Percentiles rank a stretch among this genome's conserved stretches.
Evolutionary conservation across 306 rosid species (phyloP).

Genomic region (Sicyos baderoa): DNA sequence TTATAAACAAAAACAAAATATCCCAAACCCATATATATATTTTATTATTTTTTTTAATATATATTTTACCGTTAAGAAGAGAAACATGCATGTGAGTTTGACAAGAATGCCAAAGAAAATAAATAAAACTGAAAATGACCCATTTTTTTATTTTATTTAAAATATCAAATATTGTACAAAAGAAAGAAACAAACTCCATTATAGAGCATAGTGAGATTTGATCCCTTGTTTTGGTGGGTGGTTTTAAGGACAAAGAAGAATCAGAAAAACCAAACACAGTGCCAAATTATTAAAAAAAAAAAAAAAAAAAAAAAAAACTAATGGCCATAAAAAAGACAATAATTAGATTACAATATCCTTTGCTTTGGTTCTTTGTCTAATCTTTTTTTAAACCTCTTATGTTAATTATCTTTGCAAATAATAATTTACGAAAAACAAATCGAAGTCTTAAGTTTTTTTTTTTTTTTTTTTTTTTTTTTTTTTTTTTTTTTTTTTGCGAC

Average conservation of each 20-base stretch:
- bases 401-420: not conserved
- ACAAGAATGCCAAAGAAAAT: not conserved
- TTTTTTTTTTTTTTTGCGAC: no score
- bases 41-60: no score
- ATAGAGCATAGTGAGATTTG: not conserved
- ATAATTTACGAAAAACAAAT: no score
- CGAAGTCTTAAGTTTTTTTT: no score
- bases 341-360: slow-evolving; percentile 10
- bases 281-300: not conserved
- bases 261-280: slow-evolving; percentile 2
- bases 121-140: not conserved
- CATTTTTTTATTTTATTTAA: not conserved
- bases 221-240: slow-evolving; percentile 7
- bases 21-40: no score
- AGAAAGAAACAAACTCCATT: not conserved
- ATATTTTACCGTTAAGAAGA: no score
- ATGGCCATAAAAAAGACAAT: slow-evolving; percentile 10
- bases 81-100: no score
- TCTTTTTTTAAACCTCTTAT: not conserved
- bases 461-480: no score
- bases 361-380: slow-evolving; percentile 1
- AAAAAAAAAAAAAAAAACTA: not conserved
- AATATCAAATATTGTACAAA: not conserved
- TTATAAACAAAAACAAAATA: not conserved
- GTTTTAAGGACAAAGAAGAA: slow-evolving; percentile 1